phyloP scores from a whole-genome alignment of 768 basidiomycete species.

The Lentinula edodes region DNA sequence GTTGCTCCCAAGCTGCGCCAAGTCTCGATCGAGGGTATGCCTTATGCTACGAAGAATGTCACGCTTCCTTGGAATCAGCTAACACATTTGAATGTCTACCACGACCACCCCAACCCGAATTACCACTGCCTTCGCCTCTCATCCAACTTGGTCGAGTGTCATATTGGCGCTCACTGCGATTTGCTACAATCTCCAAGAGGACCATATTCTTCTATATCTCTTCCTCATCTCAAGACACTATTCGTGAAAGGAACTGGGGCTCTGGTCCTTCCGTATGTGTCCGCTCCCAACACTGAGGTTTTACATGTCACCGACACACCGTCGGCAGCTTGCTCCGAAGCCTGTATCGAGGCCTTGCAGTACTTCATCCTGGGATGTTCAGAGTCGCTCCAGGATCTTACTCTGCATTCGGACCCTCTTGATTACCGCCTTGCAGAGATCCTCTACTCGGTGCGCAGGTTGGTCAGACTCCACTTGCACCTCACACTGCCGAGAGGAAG shows the following conservation, averaged over 20 bases:
- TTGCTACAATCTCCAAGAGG: not conserved
- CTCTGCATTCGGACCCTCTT: not conserved
- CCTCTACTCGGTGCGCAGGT: not conserved
- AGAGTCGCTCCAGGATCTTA: not conserved
- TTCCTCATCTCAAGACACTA: not conserved
- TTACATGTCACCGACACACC: not conserved
- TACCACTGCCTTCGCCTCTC: conserved; percentile 1
- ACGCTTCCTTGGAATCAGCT: conserved; percentile 4
- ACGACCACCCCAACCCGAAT: not conserved
- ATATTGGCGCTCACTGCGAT: not conserved
- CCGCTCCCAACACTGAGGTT: not conserved
- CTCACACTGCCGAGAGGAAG: not conserved
- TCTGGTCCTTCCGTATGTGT: not conserved
- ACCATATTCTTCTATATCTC: not conserved
- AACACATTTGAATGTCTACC: not conserved
- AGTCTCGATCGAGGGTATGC: not conserved
- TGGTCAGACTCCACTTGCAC: not conserved
- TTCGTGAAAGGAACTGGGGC: not conserved
- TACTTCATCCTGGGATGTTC: not conserved
- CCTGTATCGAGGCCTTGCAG: not conserved
- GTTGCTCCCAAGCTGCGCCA: not conserved
- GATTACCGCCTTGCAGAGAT: not conserved
- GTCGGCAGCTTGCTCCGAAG: not conserved
- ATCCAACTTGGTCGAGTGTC: conserved; percentile 1
- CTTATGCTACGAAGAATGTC: not conserved